A percentile compares a stretch with the other conserved stretches of the same genome.
These are phyloP conservation scores for Syzygium syzygioides DNA, from an alignment of 441 rosid genomes.

Conservation along the genomic window DNA sequence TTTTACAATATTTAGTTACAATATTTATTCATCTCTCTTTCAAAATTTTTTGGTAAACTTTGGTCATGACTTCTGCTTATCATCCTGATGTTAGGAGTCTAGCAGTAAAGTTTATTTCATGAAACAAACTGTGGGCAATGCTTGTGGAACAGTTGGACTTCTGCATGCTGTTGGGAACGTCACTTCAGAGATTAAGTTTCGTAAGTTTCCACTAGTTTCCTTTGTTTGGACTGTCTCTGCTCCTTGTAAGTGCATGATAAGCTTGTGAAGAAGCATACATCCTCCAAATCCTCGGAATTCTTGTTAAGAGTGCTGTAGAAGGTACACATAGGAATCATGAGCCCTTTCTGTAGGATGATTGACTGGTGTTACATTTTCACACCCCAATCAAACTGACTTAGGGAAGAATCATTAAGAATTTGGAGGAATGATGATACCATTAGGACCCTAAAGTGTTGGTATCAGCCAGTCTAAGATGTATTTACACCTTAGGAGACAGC, in stretches of 20 bases:
- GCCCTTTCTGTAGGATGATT: neutral
- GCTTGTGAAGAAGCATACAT: neutral
- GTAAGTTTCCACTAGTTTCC: conserved; percentile 32
- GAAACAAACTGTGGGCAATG: conserved; percentile 98
- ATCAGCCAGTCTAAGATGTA: neutral
- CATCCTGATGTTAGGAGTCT: conserved; percentile 35
- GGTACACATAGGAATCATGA: neutral
- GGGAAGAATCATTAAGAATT: neutral
- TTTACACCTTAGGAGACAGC: neutral
- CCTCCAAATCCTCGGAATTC: neutral
- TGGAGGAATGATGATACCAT: neutral
- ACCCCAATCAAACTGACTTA: neutral
- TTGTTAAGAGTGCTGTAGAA: neutral
- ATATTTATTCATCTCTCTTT: neutral
- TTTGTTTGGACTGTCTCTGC: neutral
- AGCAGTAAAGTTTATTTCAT: conserved; percentile 69
- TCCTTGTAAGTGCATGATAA: neutral
- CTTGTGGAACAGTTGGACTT: conserved; percentile 97
- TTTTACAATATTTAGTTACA: neutral
- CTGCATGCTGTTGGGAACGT: conserved; percentile 93
- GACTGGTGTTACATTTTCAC: neutral
- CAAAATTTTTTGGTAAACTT: neutral
- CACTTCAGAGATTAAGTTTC: conserved; percentile 58
- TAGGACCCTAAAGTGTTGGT: neutral
- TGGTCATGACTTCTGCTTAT: neutral